Percentiles rank a stretch among this genome's conserved stretches.
Evolutionary conservation across 2,329 filamentous ascomycete species (phyloP).

Genomic region (Fonsecaea nubica): DNA sequence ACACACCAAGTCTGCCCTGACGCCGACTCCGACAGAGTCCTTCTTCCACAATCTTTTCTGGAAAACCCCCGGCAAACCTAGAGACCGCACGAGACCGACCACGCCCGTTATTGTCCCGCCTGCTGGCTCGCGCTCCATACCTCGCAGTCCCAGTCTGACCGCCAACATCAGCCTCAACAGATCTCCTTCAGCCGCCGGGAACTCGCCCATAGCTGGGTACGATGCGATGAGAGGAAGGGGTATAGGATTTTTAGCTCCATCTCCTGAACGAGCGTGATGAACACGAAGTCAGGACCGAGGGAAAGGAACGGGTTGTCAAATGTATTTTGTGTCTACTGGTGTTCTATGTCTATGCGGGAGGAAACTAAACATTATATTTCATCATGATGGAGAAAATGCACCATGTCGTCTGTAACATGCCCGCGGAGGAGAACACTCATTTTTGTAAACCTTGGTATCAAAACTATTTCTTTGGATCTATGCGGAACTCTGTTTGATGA

Average conservation of each 20-base stretch:
- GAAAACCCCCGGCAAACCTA: background rate
- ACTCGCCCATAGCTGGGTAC: background rate
- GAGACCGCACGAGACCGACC: background rate
- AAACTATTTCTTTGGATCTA: background rate
- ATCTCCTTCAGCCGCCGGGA: background rate
- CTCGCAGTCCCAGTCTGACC: background rate
- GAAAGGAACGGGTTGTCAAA: too few species aligned
- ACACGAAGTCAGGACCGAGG: background rate
- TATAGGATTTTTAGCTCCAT: slow-evolving; percentile 1
- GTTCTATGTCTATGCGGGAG: background rate
- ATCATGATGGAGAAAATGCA: background rate
- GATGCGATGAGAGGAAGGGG: background rate
- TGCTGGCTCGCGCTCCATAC: background rate
- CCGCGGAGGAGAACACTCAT: background rate
- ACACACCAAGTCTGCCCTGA: background rate
- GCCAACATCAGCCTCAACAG: background rate
- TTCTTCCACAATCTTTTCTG: slow-evolving; percentile 17
- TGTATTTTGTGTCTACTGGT: background rate
- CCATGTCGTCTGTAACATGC: background rate
- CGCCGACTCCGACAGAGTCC: slow-evolving; percentile 5
- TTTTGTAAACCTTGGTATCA: background rate
- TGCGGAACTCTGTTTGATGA: background rate
- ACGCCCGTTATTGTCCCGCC: background rate
- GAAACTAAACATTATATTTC: background rate
- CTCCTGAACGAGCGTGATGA: background rate